Base-by-base conservation (phyloP, 225 moss, liverwort and hornwort genomes). In the Climacium dendroides region DNA sequence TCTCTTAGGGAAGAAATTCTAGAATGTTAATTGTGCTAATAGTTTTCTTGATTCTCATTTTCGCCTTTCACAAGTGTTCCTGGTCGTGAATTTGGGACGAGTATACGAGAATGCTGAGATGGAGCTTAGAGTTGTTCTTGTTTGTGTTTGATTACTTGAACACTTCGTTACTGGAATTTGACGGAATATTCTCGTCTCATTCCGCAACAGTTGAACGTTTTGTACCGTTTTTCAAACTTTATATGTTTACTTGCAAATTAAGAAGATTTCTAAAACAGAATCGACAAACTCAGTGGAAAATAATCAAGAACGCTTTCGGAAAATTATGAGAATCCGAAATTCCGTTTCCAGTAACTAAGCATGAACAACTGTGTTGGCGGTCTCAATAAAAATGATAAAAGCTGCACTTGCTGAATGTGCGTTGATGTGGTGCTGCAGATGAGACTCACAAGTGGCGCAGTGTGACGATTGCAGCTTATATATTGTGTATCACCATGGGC, bases 391-490 rank as follows among this genome's bases (percentile, higher is more conserved):
- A n/a, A 62, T 83, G 41, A 76, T 30, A 48, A 57, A n/a, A n/a
- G 60, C 43, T 82, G 41, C 39, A 7, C 85, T 64, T 69, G 72
- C 63, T 85, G 35, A 87, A 58, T 87, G 70, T 87, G 62, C 26
- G 65, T 87, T 83, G n/a, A 48, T 71, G 57, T 88, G 82, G 84
- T 86, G 66, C 20, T 84, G 76, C 88, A 93, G 93, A 93, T 67
- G 93, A 94, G 87, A 94, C 89, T 25, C 23, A 70, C 13, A 94
- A 94, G 84, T 92, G 93, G 93, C 92, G 91, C 37, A 94, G 86
- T 88, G 37, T 94, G 35, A 94, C 93, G 58, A 87, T 94, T 81
- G 93, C 92, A 70, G 93, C 93, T 71, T 92, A 94, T 60, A 80
- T 94, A 74, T 5, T 79, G 76, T 94, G 93, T 75, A 84, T 94